Evolutionary conservation across 495 filamentous ascomycete genomes (phyloP), one percentile per base, ranked within the genome.

Genomic region (Aspergillus panamensis): DNA sequence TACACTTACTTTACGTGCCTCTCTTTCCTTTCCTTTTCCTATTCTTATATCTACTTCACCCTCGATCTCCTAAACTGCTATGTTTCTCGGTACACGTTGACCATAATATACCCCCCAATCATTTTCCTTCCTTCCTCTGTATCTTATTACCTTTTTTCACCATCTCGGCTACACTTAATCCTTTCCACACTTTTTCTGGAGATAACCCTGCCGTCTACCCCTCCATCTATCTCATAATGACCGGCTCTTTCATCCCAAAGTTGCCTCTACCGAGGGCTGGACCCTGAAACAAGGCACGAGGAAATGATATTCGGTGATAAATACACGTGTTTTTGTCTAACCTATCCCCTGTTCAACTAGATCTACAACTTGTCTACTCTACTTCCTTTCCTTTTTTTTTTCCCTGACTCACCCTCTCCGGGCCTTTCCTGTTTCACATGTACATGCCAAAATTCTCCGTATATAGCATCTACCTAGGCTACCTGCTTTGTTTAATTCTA

Each of bases 81-180:
- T 17, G 17, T 14, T 32, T 12, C 14, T 20, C 51, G 16, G 14
- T 50, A 25, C 43, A 49, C 20, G 6, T 53, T 21, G 8, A 30
- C 35, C 33, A 37, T 21, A 37, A 54, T 53, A 53, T 57, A 58
- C 55, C 43, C 60, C 20, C 20, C 17, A 45, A 43, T 51, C 56
- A 57, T 43, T 53, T 62, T 58, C 37, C 48, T 45, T 16, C 40
- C 31, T 59, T 45, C 40, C 31, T 59, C 39, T 66, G 60, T 61
- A 62, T 53, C 39, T 37, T 62, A 53, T 37, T 55, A 43, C 47
- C 31, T 31, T 40, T 51, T 37, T 37, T 50, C 16, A 39, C 30
- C 29, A 17, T 55, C 30, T 16, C 29, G 29, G 10, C 17, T 44
- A 25, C 16, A 31, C 44, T 35, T 48, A 4, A 31, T 12, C 30